Base-by-base conservation (phyloP, 345 rosid genomes). In the Salix exigua region DNA sequence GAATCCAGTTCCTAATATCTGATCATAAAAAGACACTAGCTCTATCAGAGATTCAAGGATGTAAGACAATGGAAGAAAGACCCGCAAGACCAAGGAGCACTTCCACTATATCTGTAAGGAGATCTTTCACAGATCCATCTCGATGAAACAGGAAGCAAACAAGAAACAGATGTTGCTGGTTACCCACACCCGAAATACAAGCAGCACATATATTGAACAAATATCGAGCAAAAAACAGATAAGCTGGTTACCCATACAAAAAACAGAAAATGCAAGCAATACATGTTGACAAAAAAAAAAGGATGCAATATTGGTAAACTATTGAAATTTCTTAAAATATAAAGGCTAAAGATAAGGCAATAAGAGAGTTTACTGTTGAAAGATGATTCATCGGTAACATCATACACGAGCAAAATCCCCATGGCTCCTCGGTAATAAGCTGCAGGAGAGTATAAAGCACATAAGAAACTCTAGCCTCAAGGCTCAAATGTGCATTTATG, bases 1-100 rank as follows among this genome's bases (percentile, higher is more conserved):
- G 97, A 81, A 94, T 92, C 98, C 97, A 94, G 82, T 92, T 94
- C 85, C 94, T 86, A 73, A 89, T 92, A 77, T 94, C 98, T 94
- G 92, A 79, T 83, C 79, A 73, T 72, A 53, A 68, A 42, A 75
- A 77, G 70, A 82, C 38, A 79, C 68, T 38, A 68, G 16, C 62
- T 75, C 68, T 55, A 73, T 75, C 68, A 55, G 63, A 71, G 77
- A 51, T 66, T 37, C 70, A 30, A 73, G 73, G 12, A 73, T 17
- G 4, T 17, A 50, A 25, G 26, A 1, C 16, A 38, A 58, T n/a
- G 17, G 33, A 72, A 19, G 23, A 55, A 58, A 60, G 53, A 23
- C 6, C 25, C 33, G 23, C 44, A 38, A 42, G 46, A 31, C 17
- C 4, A 16, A 48, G 51, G 50, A 73, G 26, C 62, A 35, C 37